These are phyloP conservation scores for Fusarium sp. DNA, from an alignment of 2,329 filamentous ascomycete species.

Conservation along the genomic window DNA sequence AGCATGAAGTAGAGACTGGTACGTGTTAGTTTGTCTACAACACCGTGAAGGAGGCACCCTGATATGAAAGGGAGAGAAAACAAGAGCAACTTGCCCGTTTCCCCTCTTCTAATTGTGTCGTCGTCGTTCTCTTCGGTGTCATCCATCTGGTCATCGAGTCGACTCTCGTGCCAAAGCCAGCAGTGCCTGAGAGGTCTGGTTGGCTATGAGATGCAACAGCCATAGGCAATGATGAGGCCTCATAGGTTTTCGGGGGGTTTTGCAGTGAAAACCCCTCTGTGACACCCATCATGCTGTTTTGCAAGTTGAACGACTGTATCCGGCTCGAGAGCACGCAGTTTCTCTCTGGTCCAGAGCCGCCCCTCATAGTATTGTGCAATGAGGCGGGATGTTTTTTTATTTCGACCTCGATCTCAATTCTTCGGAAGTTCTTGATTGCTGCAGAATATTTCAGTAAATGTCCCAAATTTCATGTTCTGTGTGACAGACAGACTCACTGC, in stretches of 20 bases:
- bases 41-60: not conserved
- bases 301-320: not conserved
- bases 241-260: not conserved
- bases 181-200: constrained; percentile 13
- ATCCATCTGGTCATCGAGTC: constrained; percentile 13
- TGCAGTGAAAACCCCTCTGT: not conserved
- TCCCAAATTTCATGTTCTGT: not conserved
- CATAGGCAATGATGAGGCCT: not conserved
- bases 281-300: not conserved
- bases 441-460: not conserved
- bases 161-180: constrained; percentile 5
- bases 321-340: not conserved
- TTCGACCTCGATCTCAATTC: constrained; percentile 9
- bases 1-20: not conserved
- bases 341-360: not conserved
- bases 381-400: constrained; percentile 1
- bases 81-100: not conserved
- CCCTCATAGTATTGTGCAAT: not conserved
- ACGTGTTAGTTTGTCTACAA: not conserved
- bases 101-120: constrained; percentile 10
- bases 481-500: constrained; percentile 11
- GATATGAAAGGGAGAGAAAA: not conserved
- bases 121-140: constrained; percentile 2
- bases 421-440: constrained; percentile 19
- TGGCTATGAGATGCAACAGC: constrained; percentile 11